phyloP scores from a whole-genome alignment of 306 rosid species.

The Trifolium dubium region DNA sequence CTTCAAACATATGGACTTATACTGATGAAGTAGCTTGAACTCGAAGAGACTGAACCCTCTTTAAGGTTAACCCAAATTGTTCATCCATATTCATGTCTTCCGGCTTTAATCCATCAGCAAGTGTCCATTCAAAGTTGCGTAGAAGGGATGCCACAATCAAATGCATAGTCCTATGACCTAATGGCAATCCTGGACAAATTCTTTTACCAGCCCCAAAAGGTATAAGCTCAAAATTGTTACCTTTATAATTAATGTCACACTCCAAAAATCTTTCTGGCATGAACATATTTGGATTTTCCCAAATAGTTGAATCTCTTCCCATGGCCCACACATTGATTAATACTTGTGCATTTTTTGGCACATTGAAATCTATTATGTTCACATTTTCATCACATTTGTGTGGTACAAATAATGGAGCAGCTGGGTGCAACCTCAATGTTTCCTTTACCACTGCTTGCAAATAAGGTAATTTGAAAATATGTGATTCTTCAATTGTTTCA shows the following conservation, averaged over 20 bases:
- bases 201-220: slow-evolving; percentile 56
- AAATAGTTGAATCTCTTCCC: slow-evolving; percentile 44
- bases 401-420: slow-evolving; percentile 42
- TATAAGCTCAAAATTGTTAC: slow-evolving; percentile 41
- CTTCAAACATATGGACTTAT: background rate
- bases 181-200: slow-evolving; percentile 44
- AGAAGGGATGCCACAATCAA: slow-evolving; percentile 37
- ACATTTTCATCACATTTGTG: slow-evolving; percentile 13
- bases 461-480: slow-evolving; percentile 30
- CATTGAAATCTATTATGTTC: background rate
- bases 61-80: background rate
- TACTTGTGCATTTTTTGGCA: slow-evolving; percentile 42
- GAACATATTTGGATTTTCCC: slow-evolving; percentile 39
- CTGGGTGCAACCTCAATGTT: slow-evolving; percentile 47
- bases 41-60: background rate
- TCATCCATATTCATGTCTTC: slow-evolving; percentile 30
- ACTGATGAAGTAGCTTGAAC: background rate
- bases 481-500: slow-evolving; percentile 35
- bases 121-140: slow-evolving; percentile 37
- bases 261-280: slow-evolving; percentile 43
- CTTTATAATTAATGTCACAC: slow-evolving; percentile 14
- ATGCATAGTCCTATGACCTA: slow-evolving; percentile 25
- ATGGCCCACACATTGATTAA: slow-evolving; percentile 48
- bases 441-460: slow-evolving; percentile 47
- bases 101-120: slow-evolving; percentile 27